Conservation (phyloP, 139 green algal species). For the Tetradesmus lagerheimii region DNA sequence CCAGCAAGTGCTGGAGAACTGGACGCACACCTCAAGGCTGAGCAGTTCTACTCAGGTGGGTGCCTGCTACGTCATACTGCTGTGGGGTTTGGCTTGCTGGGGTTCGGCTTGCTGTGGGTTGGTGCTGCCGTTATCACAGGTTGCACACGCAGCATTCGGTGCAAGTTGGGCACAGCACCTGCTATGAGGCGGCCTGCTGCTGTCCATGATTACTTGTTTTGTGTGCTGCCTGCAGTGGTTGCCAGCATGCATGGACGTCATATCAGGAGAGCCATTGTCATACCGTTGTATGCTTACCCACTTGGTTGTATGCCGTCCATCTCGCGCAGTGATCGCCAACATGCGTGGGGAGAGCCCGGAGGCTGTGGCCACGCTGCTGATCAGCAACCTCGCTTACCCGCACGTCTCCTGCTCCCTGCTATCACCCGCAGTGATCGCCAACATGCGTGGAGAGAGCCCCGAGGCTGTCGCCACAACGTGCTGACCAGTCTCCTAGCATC, state of each 20-base stretch:
- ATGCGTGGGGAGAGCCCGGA: slow-evolving; percentile 84
- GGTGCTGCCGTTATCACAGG: too few species aligned
- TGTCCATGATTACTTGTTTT: too few species aligned
- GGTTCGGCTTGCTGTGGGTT: too few species aligned
- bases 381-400: slow-evolving; percentile 44
- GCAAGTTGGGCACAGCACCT: too few species aligned
- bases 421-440: slow-evolving; percentile 80
- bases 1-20: slow-evolving; percentile 98
- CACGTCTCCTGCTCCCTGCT: background rate
- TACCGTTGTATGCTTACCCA: too few species aligned
- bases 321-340: slow-evolving; percentile 86
- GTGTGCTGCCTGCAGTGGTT: slow-evolving; percentile 82
- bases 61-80: too few species aligned
- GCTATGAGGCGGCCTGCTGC: too few species aligned
- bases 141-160: too few species aligned
- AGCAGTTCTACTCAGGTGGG: too few species aligned
- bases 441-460: slow-evolving; percentile 85
- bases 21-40: slow-evolving; percentile 95
- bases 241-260: slow-evolving; percentile 87
- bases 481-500: too few species aligned
- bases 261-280: too few species aligned
- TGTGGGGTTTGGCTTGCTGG: too few species aligned
- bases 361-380: slow-evolving; percentile 82
- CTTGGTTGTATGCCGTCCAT: background rate
- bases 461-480: slow-evolving; percentile 87